Base-by-base conservation (phyloP, 805 yeast species). In the Ascoidea asiatica region DNA sequence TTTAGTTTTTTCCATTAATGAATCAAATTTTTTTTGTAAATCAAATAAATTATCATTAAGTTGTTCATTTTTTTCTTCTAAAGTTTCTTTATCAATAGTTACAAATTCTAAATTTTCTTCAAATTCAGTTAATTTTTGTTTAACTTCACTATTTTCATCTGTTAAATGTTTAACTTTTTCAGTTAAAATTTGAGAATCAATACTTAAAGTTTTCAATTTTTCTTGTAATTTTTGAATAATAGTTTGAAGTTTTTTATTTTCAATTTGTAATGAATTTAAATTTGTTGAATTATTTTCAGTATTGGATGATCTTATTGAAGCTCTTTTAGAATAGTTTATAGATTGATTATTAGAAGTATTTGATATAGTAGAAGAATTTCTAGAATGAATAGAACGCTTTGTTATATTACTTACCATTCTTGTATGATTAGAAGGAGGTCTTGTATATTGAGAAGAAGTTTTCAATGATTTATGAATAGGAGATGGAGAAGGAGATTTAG, bases 51-150 rank as follows among this genome's bases (percentile, higher is more conserved):
- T 62, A 1, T 40, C 42, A 2, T 46, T 46, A 23, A 73, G 49
- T 2, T 51, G 47, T 4, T 54, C 56, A 40, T 62, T 65, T n/a
- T 61, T 56, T 4, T 63, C 64, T 5, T 56, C 57, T 4, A 70
- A 49, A 35, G 61, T 62, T 33, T 67, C 77, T 40, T 69, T 66
- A 39, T 79, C 83, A 0, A 73, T 64, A 0, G 62, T 51, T 11
- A 56, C 42, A 13, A 50, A 51, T 44, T 63, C 69, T n/a, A 61
- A 43, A 5, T 54, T 57, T 44, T 55, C 66, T 22, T 61, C 63
- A 15, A 52, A 20, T 20, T 46, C 20, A 0, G 38, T 22, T 5
- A 53, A 21, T 3, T 38, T 40, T 0, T 53, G 50, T 3, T 53
- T 43, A 21, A 70, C 50, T 4, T 50, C 53, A 2, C 54, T 54